Conservation (phyloP, 345 rosid genomes). For the Abelmoschus esculentus region DNA sequence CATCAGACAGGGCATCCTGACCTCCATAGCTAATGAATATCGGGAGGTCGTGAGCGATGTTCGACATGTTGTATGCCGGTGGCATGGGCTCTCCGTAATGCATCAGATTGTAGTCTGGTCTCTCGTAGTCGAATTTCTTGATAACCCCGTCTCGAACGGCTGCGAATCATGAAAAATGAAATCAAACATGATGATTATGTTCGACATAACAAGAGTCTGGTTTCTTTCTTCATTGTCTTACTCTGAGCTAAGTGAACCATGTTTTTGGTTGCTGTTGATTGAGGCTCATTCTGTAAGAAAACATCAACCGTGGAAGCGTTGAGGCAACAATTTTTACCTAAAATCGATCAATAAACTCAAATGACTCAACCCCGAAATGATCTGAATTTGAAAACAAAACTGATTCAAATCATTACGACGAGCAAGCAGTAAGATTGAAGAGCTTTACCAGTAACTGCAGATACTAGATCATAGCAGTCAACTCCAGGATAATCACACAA, state of each 20-base stretch:
- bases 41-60: constrained; percentile 58
- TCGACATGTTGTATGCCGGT: constrained; percentile 68
- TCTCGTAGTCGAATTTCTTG: constrained; percentile 60
- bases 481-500: constrained; percentile 58
- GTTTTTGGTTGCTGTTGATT: constrained; percentile 74
- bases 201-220: neutral
- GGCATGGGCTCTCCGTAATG: constrained; percentile 50
- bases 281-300: constrained; percentile 63
- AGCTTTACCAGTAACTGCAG: constrained; percentile 53
- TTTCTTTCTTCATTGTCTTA: constrained; percentile 23
- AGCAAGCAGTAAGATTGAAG: neutral
- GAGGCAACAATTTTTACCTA: constrained; percentile 77
- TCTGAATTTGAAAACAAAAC: too few species aligned
- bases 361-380: too few species aligned
- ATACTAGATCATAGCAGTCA: constrained; percentile 62
- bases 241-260: constrained; percentile 82
- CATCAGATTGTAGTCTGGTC: constrained; percentile 30
- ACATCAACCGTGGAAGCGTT: constrained; percentile 53
- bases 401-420: too few species aligned
- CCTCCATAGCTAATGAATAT: constrained; percentile 82
- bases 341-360: neutral
- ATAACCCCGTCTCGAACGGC: neutral
- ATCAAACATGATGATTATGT: neutral
- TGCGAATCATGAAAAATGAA: neutral
- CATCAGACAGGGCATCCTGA: constrained; percentile 55